Conservation (phyloP, 169 alveolate genomes). For the Cryptosporidium meleagridis region DNA sequence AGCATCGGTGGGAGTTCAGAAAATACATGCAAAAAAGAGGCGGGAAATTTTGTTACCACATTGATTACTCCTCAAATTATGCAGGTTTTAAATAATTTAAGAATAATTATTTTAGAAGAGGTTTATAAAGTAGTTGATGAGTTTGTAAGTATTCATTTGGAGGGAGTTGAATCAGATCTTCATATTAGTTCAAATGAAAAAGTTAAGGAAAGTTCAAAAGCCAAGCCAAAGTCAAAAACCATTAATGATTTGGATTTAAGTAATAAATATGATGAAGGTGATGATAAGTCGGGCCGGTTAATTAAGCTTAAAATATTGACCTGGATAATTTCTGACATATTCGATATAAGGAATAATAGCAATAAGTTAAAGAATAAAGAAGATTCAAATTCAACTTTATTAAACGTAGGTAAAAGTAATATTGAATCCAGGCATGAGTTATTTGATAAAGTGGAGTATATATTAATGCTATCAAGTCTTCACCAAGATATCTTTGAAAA, state of each 20-base stretch:
- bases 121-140: constrained; percentile 9
- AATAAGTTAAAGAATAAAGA: background rate
- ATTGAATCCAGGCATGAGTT: background rate
- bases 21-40: constrained; percentile 6
- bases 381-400: background rate
- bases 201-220: background rate
- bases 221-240: background rate
- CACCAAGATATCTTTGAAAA: constrained; percentile 5
- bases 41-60: constrained; percentile 2
- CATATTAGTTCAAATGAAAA: background rate
- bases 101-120: constrained; percentile 27
- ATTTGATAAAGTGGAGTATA: background rate
- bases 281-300: background rate
- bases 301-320: background rate
- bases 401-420: background rate
- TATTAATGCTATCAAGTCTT: background rate
- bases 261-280: background rate
- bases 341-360: background rate
- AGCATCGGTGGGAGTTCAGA: background rate
- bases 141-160: background rate
- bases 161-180: background rate
- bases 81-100: constrained; percentile 2
- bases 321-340: background rate
- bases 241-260: too few species aligned
- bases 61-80: constrained; percentile 35